Evolutionary conservation across 2,329 filamentous ascomycete genomes (phyloP).

Genomic region (Fusarium succisae): DNA sequence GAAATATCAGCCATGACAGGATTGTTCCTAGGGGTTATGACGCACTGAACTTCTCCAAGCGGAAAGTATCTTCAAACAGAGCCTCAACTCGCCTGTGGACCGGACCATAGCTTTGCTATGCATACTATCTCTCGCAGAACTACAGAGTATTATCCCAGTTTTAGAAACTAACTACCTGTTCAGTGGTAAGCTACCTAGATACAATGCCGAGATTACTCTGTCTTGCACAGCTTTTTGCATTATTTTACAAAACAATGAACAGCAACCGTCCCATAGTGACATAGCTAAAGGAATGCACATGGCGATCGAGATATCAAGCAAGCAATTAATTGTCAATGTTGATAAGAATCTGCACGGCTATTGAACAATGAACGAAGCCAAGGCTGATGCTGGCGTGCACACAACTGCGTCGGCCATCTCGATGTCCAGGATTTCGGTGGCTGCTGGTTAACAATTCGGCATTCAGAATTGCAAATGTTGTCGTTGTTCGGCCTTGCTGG

Average conservation of each 20-base stretch:
- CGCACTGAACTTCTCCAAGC: not conserved
- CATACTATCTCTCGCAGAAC: not conserved
- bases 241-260: not conserved
- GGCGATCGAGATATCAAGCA: slow-evolving; percentile 1
- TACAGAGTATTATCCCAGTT: not conserved
- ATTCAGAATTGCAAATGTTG: not conserved
- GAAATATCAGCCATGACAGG: not conserved
- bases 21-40: not conserved
- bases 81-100: not conserved
- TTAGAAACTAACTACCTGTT: not conserved
- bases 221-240: not conserved
- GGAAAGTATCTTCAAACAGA: slow-evolving; percentile 25
- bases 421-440: slow-evolving; percentile 6
- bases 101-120: not conserved
- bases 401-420: not conserved
- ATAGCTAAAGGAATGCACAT: not conserved
- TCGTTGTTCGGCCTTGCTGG: not conserved
- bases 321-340: not conserved
- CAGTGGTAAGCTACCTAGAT: not conserved
- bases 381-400: not conserved
- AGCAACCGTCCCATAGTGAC: not conserved
- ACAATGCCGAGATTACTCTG: not conserved
- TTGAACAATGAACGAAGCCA: not conserved
- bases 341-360: not conserved
- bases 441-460: not conserved